phyloP scores from a whole-genome alignment of 768 basidiomycete species.

The Nidularia pulvinata region DNA sequence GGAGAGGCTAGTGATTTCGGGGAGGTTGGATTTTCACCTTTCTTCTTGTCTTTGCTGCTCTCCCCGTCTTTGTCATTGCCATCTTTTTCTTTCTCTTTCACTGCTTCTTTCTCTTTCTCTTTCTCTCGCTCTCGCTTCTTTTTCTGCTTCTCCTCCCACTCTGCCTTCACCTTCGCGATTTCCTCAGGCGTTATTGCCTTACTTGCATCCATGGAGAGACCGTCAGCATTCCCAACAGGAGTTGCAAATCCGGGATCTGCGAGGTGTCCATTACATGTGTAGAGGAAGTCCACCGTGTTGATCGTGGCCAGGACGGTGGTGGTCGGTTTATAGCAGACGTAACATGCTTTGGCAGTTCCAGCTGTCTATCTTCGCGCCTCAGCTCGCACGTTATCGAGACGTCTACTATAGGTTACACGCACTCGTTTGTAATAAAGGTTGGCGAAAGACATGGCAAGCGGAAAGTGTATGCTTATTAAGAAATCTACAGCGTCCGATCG shows the following conservation, averaged over 20 bases:
- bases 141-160: constrained; percentile 78
- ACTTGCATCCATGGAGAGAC: constrained; percentile 30
- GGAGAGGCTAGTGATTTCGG: constrained; percentile 24
- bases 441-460: constrained; percentile 36
- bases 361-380: constrained; percentile 50
- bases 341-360: constrained; percentile 79
- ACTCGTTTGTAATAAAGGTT: constrained; percentile 94
- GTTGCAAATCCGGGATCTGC: constrained; percentile 77
- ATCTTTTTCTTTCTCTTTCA: constrained; percentile 31
- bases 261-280: constrained; percentile 82
- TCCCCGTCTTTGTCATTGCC: constrained; percentile 10
- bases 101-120: constrained; percentile 44
- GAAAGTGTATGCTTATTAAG: neutral
- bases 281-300: constrained; percentile 84
- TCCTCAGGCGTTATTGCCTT: constrained; percentile 61
- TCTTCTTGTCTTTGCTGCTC: constrained; percentile 17
- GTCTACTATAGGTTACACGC: constrained; percentile 21
- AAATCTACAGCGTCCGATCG: too few species aligned
- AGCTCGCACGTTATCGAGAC: constrained; percentile 4
- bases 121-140: constrained; percentile 55
- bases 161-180: constrained; percentile 73
- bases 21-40: constrained; percentile 20
- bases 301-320: constrained; percentile 84
- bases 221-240: constrained; percentile 20
- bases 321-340: constrained; percentile 78